phyloP scores from a whole-genome alignment of 2,329 filamentous ascomycete species.

The Trichophyton mentagrophytes region DNA sequence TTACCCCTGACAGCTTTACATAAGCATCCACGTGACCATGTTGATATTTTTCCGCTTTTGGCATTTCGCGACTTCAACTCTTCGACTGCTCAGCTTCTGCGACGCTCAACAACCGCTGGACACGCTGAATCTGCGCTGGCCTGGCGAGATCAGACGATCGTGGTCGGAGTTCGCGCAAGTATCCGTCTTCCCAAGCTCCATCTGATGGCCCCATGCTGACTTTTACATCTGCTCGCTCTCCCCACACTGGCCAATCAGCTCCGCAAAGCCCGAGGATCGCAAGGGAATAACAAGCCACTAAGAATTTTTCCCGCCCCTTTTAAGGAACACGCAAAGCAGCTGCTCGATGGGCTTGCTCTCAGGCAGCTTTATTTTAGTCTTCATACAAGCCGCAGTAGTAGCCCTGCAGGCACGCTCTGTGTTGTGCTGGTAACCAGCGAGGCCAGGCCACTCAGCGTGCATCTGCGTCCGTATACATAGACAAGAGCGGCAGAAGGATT shows the following conservation, averaged over 20 bases:
- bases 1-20: neutral
- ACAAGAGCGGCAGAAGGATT: neutral
- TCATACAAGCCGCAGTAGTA: neutral
- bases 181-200: neutral
- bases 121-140: neutral
- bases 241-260: neutral
- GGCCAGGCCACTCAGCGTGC: neutral
- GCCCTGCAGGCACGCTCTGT: neutral
- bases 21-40: neutral
- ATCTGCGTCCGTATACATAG: neutral
- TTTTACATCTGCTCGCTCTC: neutral
- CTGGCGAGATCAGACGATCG: neutral
- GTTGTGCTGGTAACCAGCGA: neutral
- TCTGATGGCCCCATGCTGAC: neutral
- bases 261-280: neutral
- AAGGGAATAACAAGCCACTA: neutral
- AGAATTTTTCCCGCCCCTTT: neutral
- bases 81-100: neutral
- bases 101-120: neutral
- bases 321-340: neutral
- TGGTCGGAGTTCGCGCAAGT: neutral
- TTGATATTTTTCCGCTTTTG: neutral
- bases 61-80: neutral
- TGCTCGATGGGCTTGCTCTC: no score
- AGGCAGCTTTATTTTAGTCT: neutral